phyloP scores from a whole-genome alignment of 2,329 filamentous ascomycete species.

The Boeremia exigua region DNA sequence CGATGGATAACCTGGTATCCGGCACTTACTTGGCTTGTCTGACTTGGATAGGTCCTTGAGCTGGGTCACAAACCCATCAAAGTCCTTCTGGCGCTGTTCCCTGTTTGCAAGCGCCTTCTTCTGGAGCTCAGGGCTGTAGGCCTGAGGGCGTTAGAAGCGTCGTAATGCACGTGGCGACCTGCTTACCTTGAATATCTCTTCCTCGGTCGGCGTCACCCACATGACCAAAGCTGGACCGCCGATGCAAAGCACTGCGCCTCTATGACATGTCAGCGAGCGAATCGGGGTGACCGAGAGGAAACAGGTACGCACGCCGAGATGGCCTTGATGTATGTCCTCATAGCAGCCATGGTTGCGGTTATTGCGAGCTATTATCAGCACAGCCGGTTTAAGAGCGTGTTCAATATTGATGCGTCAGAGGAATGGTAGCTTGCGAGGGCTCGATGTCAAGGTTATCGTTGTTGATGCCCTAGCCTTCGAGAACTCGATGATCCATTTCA shows the following conservation, averaged over 20 bases:
- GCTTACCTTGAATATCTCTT: conserved; percentile 78
- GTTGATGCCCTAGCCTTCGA: conserved; percentile 7
- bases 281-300: conserved; percentile 8
- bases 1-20: no score
- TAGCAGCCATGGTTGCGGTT: conserved; percentile 33
- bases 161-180: conserved; percentile 22
- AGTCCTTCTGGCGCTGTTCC: conserved; percentile 78
- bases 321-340: conserved; percentile 42
- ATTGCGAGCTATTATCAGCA: neutral
- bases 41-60: conserved; percentile 91
- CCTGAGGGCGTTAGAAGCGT: conserved; percentile 50
- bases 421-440: neutral
- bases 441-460: conserved; percentile 9
- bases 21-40: conserved; percentile 80
- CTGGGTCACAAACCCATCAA: conserved; percentile 82
- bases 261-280: conserved; percentile 50
- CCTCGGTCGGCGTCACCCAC: conserved; percentile 82
- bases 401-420: neutral
- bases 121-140: conserved; percentile 94
- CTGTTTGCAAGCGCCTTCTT: conserved; percentile 83
- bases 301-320: conserved; percentile 38
- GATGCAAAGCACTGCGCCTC: conserved; percentile 73
- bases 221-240: conserved; percentile 86
- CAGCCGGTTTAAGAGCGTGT: neutral
- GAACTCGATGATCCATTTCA: conserved; percentile 16